Conservation (phyloP, 2,329 filamentous ascomycete genomes). For the Colletotrichum brevisporum region DNA sequence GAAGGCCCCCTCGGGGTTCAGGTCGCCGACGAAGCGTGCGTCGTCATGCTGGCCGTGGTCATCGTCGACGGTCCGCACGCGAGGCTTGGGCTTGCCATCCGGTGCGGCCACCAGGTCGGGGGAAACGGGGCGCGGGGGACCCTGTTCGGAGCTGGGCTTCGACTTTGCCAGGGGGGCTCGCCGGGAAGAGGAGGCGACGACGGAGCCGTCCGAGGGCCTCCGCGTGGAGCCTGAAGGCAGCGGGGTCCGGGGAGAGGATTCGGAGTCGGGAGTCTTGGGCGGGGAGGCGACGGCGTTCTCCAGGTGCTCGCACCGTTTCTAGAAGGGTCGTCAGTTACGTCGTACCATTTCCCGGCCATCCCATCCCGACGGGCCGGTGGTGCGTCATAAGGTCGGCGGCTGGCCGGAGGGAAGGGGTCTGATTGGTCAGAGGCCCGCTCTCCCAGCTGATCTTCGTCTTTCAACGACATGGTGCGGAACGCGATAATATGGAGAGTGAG, state of each 20-base stretch:
- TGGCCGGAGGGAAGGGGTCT: too few relatives aligned
- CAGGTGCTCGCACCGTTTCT: constrained; percentile 42
- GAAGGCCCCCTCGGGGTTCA: constrained; percentile 45
- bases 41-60: constrained; percentile 36
- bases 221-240: neutral
- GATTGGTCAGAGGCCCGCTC: too few relatives aligned
- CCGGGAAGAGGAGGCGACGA: neutral
- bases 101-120: neutral
- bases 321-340: constrained; percentile 4
- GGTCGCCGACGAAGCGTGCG: constrained; percentile 43
- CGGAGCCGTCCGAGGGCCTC: constrained; percentile 1
- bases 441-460: neutral
- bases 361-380: neutral
- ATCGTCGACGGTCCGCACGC: constrained; percentile 9
- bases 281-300: constrained; percentile 10
- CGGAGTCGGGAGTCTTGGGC: constrained; percentile 8
- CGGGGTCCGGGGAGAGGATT: neutral
- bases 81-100: neutral
- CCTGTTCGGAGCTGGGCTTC: neutral
- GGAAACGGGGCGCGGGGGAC: neutral
- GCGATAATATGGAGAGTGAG: too few relatives aligned
- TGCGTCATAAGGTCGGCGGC: neutral
- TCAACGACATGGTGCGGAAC: neutral
- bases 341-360: neutral
- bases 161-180: neutral